phyloP scores from a whole-genome alignment of 2,329 filamentous ascomycete genomes.

The Colletotrichum sp. region DNA sequence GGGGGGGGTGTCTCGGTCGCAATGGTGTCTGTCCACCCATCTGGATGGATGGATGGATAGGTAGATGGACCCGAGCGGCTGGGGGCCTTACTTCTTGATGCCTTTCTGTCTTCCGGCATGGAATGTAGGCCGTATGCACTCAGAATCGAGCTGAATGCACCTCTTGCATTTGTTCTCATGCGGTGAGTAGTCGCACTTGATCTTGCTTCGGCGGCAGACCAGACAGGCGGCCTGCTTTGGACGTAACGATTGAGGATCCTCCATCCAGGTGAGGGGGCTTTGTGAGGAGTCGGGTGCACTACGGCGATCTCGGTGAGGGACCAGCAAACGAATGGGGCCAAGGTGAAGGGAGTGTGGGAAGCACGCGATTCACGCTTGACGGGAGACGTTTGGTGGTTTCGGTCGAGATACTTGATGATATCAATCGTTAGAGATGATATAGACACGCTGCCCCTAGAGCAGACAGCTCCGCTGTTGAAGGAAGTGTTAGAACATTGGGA shows the following conservation, averaged over 20 bases:
- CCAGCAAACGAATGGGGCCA: not conserved
- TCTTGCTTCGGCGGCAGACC: slow-evolving; percentile 70
- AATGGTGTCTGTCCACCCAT: not conserved
- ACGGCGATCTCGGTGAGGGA: slow-evolving; percentile 13
- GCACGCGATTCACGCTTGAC: not conserved
- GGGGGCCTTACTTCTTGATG: slow-evolving; percentile 70
- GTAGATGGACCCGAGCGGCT: not conserved
- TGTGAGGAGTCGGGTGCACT: slow-evolving; percentile 17
- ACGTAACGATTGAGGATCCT: slow-evolving; percentile 19
- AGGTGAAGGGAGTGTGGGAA: not conserved
- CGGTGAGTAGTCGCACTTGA: slow-evolving; percentile 64
- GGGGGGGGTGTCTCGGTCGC: not conserved
- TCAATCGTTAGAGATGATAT: slow-evolving; percentile 10
- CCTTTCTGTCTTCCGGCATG: slow-evolving; percentile 76
- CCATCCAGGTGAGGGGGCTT: slow-evolving; percentile 21
- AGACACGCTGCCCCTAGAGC: slow-evolving; percentile 19
- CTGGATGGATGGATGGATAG: not conserved
- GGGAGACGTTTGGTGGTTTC: not conserved
- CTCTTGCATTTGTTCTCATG: slow-evolving; percentile 61
- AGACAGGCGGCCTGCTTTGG: slow-evolving; percentile 59
- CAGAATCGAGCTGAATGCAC: slow-evolving; percentile 59
- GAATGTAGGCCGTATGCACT: slow-evolving; percentile 74
- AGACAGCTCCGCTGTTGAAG: slow-evolving; percentile 21
- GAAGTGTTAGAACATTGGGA: slow-evolving; percentile 11
- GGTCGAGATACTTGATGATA: not conserved